Evolutionary conservation across 148 eudicot species (phyloP), one percentile per base, ranked within the genome.

Genomic region (Nyssa sinensis): DNA sequence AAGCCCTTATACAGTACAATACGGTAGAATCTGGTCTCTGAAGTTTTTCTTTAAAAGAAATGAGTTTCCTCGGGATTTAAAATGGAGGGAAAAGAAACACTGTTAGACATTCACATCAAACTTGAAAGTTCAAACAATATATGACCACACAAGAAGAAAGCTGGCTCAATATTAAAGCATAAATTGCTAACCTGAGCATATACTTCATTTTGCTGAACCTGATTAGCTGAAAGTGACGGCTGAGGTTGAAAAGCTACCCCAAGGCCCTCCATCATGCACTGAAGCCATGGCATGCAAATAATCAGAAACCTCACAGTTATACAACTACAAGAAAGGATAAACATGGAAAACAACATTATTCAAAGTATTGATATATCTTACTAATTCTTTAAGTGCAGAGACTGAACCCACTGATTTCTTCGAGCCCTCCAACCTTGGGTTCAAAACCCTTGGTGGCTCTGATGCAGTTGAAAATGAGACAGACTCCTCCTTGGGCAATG

Each of bases 211-310:
- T 80, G 82, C 78, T 81, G 87, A 53, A 53, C 70, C 31, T 79
- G 73, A 81, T 75, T 80, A 64, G 84, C 84, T 69, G 95, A 84
- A 82, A 87, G 60, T 24, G 87, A 86, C 75, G 91, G 90, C 72
- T 81, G 86, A 76, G 77, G 71, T 83, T 85, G 87, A 84, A 94
- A 91, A 70, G 87, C 84, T 28, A 94, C 57, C 69, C 62, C 80
- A 76, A 91, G 84, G 77, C 97, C 95, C 84, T 94, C 95, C 80
- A 68, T 78, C 86, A 74, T 73, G 77, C 98, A 94, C 98, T 94
- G 78, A 71, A 68, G 65, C 66, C 61, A 27, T 59, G 17, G 39
- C 19, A 57, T 2, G 41, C 64, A 44, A 33, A 68, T 51, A 71
- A 51, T 49, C 34, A 67, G 34, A 51, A 33, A 73, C 31, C n/a